These are phyloP conservation scores for Petasospora fabianii DNA, from an alignment of 1,139 yeast species.

Conservation along the genomic window DNA sequence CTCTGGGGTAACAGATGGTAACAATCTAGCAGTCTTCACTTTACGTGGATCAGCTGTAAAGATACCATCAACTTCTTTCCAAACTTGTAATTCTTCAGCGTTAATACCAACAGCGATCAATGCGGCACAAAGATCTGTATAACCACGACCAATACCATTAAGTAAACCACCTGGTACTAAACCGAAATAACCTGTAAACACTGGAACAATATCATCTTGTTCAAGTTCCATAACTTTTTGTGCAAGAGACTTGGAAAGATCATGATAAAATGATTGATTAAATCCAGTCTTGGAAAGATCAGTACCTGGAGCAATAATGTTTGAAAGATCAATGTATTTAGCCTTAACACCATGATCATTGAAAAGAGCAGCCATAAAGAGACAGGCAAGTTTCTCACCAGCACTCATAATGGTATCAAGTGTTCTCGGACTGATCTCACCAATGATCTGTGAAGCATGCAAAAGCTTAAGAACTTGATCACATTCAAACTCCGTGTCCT, in stretches of 20 bases:
- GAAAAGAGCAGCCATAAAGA: slow-evolving; percentile 82
- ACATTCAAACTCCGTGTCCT: slow-evolving; percentile 62
- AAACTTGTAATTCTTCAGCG: slow-evolving; percentile 93
- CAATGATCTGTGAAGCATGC: slow-evolving; percentile 85
- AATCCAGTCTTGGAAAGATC: slow-evolving; percentile 49
- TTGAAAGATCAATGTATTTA: slow-evolving; percentile 72
- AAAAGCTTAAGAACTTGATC: slow-evolving; percentile 64
- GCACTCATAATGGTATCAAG: slow-evolving; percentile 86
- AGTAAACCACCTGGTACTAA: slow-evolving; percentile 90
- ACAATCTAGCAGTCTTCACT: slow-evolving; percentile 82
- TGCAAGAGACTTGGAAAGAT: slow-evolving; percentile 59
- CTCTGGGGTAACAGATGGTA: slow-evolving; percentile 91
- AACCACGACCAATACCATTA: slow-evolving; percentile 93
- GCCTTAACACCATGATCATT: slow-evolving; percentile 78
- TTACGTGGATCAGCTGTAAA: slow-evolving; percentile 98
- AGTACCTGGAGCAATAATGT: slow-evolving; percentile 59
- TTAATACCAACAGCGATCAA: slow-evolving; percentile 86
- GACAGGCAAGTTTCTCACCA: slow-evolving; percentile 90
- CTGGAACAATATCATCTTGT: slow-evolving; percentile 57
- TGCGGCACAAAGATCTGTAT: slow-evolving; percentile 97
- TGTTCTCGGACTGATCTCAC: slow-evolving; percentile 87
- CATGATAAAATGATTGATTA: slow-evolving; percentile 65
- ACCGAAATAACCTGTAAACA: slow-evolving; percentile 94
- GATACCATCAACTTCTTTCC: slow-evolving; percentile 99
- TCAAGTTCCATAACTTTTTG: slow-evolving; percentile 46